Percentiles rank a stretch among this genome's conserved stretches.
Evolutionary conservation across 148 eudicot genomes (phyloP).

Genomic region (Arbutus unedo): DNA sequence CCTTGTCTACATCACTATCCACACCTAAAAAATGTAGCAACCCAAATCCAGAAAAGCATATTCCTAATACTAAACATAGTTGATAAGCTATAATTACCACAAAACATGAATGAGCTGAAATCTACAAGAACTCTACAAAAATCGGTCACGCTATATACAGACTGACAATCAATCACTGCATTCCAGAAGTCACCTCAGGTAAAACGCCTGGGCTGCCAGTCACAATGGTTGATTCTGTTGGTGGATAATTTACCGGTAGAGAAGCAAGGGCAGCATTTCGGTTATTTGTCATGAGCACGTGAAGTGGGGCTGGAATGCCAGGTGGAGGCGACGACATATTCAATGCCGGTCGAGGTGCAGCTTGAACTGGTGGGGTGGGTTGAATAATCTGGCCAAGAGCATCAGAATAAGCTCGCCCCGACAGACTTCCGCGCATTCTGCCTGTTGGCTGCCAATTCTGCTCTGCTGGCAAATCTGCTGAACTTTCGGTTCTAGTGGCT

Average conservation of each 20-base stretch:
- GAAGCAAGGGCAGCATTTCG: conserved; percentile 11
- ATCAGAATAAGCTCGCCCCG: conserved; percentile 60
- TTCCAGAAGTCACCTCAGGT: conserved; percentile 14
- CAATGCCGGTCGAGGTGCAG: conserved; percentile 32
- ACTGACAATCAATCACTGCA: background rate
- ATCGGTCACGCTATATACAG: conserved; percentile 1
- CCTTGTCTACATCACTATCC: background rate
- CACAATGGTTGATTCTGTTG: background rate
- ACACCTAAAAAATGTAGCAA: background rate
- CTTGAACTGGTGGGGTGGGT: conserved; percentile 42
- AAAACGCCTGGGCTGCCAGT: conserved; percentile 11
- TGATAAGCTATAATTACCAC: background rate
- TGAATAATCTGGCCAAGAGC: conserved; percentile 60
- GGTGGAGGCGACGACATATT: conserved; percentile 20
- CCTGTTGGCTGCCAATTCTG: conserved; percentile 69
- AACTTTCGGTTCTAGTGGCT: conserved; percentile 35
- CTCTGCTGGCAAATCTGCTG: conserved; percentile 42
- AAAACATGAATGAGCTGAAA: background rate
- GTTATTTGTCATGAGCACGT: conserved; percentile 23
- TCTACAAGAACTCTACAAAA: background rate
- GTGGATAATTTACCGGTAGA: conserved; percentile 11
- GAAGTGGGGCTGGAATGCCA: conserved; percentile 20
- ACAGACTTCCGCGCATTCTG: conserved; percentile 82
- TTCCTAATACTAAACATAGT: background rate
- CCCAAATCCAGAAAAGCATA: background rate